Evolutionary conservation across 768 basidiomycete species (phyloP).

Genomic region (Tephrocybe sp.): DNA sequence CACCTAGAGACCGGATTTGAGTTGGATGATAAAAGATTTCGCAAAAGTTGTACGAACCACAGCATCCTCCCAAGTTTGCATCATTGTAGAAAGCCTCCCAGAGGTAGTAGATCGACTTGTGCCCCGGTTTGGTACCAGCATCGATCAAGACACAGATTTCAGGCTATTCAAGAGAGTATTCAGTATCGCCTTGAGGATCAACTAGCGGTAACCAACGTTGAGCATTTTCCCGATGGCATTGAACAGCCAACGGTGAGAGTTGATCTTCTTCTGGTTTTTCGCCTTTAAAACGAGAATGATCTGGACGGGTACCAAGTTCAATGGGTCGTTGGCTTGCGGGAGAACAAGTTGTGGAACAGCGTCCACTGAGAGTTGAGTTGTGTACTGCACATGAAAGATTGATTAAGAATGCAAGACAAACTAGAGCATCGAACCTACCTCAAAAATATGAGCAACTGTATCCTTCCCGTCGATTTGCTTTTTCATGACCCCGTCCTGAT

Average conservation of each 20-base stretch:
- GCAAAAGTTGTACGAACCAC: conserved; percentile 45
- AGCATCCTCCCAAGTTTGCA: conserved; percentile 78
- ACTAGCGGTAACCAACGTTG: conserved; percentile 45
- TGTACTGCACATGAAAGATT: conserved; percentile 61
- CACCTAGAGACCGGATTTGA: conserved; percentile 33
- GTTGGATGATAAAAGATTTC: not conserved
- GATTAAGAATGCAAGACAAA: conserved; percentile 3
- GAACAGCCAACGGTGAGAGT: conserved; percentile 95
- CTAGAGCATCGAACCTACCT: conserved; percentile 47
- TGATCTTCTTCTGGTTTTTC: conserved; percentile 96
- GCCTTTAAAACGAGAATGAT: conserved; percentile 91
- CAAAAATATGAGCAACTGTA: conserved; percentile 93
- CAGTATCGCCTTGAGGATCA: not conserved
- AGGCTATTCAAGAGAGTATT: conserved; percentile 47
- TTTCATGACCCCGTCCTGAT: conserved; percentile 96
- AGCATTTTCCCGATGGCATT: conserved; percentile 87
- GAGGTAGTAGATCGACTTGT: conserved; percentile 93
- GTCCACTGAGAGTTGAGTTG: conserved; percentile 93
- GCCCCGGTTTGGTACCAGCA: conserved; percentile 95
- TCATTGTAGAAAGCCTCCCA: conserved; percentile 93
- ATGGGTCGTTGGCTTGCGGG: conserved; percentile 85
- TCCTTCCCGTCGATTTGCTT: conserved; percentile 88
- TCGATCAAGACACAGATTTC: conserved; percentile 92
- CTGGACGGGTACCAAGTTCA: conserved; percentile 91
- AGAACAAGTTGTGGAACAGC: conserved; percentile 87